phyloP scores from a whole-genome alignment of 305 asterid species.

The Solanum chacoense region DNA sequence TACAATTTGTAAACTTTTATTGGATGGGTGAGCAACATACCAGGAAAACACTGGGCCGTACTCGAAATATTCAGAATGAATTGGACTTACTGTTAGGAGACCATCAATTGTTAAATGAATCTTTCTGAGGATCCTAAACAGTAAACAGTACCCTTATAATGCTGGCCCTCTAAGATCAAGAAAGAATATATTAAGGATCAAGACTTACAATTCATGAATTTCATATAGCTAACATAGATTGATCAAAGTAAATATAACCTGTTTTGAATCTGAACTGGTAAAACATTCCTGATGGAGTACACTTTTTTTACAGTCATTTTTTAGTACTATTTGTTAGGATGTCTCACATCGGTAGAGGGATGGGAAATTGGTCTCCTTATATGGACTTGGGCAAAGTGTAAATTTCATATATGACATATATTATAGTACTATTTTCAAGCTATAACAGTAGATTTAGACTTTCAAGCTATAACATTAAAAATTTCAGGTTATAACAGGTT shows the following conservation, averaged over 20 bases:
- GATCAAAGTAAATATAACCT: background rate
- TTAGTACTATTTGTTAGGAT: background rate
- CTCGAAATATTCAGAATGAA: background rate
- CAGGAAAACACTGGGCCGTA: background rate
- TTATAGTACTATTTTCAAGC: no score
- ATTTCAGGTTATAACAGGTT: no score
- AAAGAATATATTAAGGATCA: background rate
- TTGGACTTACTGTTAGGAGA: background rate
- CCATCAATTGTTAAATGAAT: background rate
- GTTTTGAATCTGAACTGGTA: background rate
- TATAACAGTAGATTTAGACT: no score
- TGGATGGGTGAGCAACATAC: background rate
- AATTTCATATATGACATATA: no score
- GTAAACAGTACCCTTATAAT: background rate
- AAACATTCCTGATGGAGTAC: background rate
- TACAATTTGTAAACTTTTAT: background rate
- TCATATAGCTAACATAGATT: background rate
- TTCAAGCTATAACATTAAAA: no score
- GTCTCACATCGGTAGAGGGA: no score
- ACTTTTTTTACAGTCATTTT: background rate
- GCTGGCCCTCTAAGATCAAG: background rate
- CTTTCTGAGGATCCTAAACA: background rate
- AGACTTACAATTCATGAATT: background rate
- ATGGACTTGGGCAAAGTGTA: no score
- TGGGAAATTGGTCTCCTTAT: no score